A percentile compares a stretch with the other conserved stretches of the same genome.
Conservation (phyloP, 2,329 filamentous ascomycete species). For the Fusarium pseudonygamai region DNA sequence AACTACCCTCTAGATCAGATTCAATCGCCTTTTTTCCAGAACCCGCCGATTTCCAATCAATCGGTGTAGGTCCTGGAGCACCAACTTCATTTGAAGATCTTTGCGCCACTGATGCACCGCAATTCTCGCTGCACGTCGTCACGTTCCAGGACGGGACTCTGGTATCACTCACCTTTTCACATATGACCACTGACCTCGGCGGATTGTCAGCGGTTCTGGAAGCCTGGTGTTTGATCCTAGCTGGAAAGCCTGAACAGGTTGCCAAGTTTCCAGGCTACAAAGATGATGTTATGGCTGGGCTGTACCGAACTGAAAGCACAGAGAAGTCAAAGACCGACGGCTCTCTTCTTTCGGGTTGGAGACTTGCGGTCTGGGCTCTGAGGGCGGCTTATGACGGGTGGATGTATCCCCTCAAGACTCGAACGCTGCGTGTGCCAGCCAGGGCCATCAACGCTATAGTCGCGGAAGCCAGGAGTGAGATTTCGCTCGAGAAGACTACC, state of each 20-base stretch:
- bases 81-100: neutral
- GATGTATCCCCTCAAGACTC: neutral
- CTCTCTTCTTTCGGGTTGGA: neutral
- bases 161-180: neutral
- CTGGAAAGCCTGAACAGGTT: neutral
- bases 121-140: neutral
- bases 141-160: neutral
- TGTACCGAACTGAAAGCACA: neutral
- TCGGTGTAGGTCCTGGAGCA: neutral
- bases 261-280: neutral
- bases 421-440: neutral
- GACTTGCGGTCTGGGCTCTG: neutral
- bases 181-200: neutral
- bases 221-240: neutral
- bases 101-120: neutral
- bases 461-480: neutral
- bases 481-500: neutral
- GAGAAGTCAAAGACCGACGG: neutral
- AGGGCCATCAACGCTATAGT: neutral
- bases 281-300: neutral
- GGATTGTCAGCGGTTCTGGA: neutral
- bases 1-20: slow-evolving; percentile 45
- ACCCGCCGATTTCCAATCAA: neutral
- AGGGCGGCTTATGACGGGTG: neutral
- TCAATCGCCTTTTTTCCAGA: neutral